These are phyloP conservation scores for Globisporangium cederbergense DNA, from an alignment of 352 stramenopile species.

Conservation along the genomic window DNA sequence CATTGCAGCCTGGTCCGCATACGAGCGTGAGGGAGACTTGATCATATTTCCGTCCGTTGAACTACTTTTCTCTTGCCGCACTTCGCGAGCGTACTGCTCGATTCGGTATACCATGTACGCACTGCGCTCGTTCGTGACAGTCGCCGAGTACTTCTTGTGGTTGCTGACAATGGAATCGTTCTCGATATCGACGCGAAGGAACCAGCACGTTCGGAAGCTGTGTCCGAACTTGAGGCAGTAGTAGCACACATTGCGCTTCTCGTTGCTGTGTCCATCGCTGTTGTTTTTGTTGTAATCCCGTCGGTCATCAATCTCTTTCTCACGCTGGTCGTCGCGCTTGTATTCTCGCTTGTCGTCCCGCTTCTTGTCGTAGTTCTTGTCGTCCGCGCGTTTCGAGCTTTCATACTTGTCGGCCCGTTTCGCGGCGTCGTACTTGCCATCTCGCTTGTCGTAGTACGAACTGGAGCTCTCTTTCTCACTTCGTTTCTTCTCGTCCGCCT, in stretches of 20 bases:
- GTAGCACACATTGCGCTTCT: slow-evolving; percentile 28
- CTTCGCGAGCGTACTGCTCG: slow-evolving; percentile 34
- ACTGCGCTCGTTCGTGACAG: slow-evolving; percentile 28
- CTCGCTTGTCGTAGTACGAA: background rate
- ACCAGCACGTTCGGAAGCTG: slow-evolving; percentile 37
- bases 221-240: slow-evolving; percentile 45
- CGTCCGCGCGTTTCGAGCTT: slow-evolving; percentile 11
- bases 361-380: slow-evolving; percentile 3
- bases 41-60: background rate
- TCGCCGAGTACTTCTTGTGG: slow-evolving; percentile 39
- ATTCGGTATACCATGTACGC: slow-evolving; percentile 36
- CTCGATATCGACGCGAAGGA: slow-evolving; percentile 36
- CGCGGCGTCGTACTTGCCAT: background rate
- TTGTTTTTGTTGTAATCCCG: slow-evolving; percentile 12
- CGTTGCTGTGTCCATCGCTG: background rate
- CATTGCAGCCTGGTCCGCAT: background rate
- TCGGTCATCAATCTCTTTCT: slow-evolving; percentile 4
- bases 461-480: slow-evolving; percentile 3
- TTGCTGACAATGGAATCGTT: slow-evolving; percentile 22
- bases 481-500: slow-evolving; percentile 5
- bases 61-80: slow-evolving; percentile 10
- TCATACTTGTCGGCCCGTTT: slow-evolving; percentile 7
- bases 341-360: slow-evolving; percentile 11
- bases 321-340: slow-evolving; percentile 18
- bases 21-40: background rate